These are phyloP conservation scores for Glaciozyma martinii DNA, from an alignment of 768 basidiomycete species.

Conservation along the genomic window DNA sequence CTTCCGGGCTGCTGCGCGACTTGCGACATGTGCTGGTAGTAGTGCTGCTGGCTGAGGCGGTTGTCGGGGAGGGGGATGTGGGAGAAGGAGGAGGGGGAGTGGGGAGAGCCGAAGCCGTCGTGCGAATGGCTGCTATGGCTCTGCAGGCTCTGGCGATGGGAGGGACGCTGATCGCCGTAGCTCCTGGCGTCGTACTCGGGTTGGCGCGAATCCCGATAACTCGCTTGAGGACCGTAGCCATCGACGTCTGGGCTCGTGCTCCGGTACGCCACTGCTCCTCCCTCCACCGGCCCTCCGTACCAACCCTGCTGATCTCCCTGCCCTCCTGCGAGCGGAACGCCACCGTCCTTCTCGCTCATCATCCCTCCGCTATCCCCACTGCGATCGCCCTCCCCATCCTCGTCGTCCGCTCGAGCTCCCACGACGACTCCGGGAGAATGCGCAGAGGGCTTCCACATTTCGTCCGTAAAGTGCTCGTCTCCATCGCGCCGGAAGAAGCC, in stretches of 20 bases:
- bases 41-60: conserved; percentile 6
- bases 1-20: too few relatives aligned
- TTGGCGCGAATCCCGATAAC: background rate
- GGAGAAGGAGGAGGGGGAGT: background rate
- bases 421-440: conserved; percentile 3
- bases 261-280: background rate
- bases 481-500: conserved; percentile 12
- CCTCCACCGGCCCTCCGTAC: conserved; percentile 2
- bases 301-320: conserved; percentile 13
- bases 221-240: background rate
- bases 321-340: background rate
- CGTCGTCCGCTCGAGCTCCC: conserved; percentile 3
- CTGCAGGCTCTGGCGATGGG: conserved; percentile 3
- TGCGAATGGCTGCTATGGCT: background rate
- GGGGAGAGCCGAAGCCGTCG: background rate
- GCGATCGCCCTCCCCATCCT: background rate
- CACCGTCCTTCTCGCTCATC: conserved; percentile 14
- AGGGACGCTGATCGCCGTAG: background rate
- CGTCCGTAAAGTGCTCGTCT: conserved; percentile 20
- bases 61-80: conserved; percentile 4
- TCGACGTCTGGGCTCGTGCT: background rate
- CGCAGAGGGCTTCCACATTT: conserved; percentile 17
- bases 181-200: background rate
- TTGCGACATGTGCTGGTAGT: conserved; percentile 7
- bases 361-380: conserved; percentile 6